Base-by-base conservation (phyloP, 2,329 filamentous ascomycete genomes). In the Aureobasidium subglaciale region DNA sequence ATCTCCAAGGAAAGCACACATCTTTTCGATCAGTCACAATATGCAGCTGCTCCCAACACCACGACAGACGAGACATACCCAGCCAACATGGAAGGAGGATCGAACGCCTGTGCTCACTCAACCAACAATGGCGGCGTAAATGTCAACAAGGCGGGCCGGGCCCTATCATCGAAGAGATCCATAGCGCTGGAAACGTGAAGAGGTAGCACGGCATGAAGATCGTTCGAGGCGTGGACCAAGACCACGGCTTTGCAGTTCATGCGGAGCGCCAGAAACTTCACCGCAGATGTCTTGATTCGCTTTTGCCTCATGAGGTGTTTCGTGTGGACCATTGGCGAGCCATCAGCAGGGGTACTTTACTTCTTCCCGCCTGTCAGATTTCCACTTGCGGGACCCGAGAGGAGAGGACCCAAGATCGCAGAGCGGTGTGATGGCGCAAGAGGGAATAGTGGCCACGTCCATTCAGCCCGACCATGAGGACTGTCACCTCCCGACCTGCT, bases 111-210 rank as follows among this genome's bases (percentile, higher is more conserved):
- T 48, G 20, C 16, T 15, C 4, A 34, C 43, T 35, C 27, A n/a
- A 25, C 18, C 34, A 16, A 13, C 25, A 15, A 29, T 6, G 9
- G 25, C 30, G 18, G 48, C 48, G 16, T 32, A 15, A 16, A 22
- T 27, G 27, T 37, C 37, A 16, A 50, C 46, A 41, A 52, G 48
- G 35, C 48, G 48, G 48, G 35, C 48, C 48, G 48, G 48, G 22
- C 48, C 48, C 48, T 52, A 40, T 52, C 48, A 52, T 52, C 15
- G 34, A 30, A 27, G 35, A 22, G 15, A 22, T 13, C 48, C 48
- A 32, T 10, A 20, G 11, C n/a, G 25, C 22, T 16, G 48, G 48
- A 29, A 50, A 40, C 35, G 35, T 41, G 48, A 30, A 30, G 48
- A 20, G 48, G 35, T 40, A 11, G 35, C 48, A 52, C 35, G 15